phyloP scores from a whole-genome alignment of 179 eudicot genomes.

The Patellifolia procumbens region DNA sequence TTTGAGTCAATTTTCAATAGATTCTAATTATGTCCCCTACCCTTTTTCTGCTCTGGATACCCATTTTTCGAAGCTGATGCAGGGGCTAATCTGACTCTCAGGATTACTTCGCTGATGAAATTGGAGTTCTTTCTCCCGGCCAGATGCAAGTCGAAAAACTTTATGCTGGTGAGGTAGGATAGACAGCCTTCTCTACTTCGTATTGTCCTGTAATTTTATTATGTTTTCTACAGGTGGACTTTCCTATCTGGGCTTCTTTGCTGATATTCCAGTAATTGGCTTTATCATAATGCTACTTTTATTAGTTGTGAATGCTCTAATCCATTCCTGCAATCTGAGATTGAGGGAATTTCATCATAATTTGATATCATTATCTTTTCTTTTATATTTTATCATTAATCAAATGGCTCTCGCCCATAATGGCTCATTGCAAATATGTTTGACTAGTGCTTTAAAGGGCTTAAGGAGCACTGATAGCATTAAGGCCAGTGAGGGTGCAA shows the following conservation, averaged over 20 bases:
- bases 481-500: neutral
- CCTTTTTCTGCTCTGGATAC: neutral
- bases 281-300: neutral
- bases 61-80: constrained; percentile 20
- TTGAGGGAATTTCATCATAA: neutral
- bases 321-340: neutral
- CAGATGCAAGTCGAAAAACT: constrained; percentile 83
- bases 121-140: constrained; percentile 92
- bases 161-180: constrained; percentile 89
- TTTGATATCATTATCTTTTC: neutral
- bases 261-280: neutral
- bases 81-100: constrained; percentile 35
- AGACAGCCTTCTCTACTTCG: neutral
- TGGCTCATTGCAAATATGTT: neutral
- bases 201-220: neutral
- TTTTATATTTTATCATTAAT: neutral
- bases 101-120: constrained; percentile 95
- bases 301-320: neutral
- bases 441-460: neutral
- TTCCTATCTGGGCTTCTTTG: neutral
- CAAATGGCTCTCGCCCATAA: neutral
- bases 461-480: neutral
- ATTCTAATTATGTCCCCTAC: neutral
- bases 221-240: neutral
- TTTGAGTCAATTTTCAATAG: neutral